Conservation (phyloP, 768 basidiomycete species). For the Trametes maxima region DNA sequence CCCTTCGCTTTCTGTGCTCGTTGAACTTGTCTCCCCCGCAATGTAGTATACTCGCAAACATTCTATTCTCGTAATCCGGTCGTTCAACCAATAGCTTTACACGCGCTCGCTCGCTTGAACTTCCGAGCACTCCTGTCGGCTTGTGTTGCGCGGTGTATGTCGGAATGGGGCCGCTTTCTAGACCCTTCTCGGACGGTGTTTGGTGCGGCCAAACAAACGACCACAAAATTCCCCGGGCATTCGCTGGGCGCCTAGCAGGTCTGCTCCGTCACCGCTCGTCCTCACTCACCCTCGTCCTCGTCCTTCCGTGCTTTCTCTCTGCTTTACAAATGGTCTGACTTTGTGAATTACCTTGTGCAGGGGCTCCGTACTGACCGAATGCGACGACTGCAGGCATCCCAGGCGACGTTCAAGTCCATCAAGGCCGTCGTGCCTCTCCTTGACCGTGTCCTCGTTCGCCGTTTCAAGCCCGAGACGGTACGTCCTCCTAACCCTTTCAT, state of each 20-base stretch:
- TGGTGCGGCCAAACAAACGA: conserved; percentile 23
- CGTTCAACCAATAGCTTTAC: too few species aligned
- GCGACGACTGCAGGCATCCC: conserved; percentile 59
- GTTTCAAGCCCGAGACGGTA: conserved; percentile 96
- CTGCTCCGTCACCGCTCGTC: conserved; percentile 10
- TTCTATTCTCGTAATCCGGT: not conserved
- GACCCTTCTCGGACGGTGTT: conserved; percentile 23
- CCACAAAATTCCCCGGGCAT: conserved; percentile 9
- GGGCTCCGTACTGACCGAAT: not conserved
- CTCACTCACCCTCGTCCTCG: not conserved
- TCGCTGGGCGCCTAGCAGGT: conserved; percentile 13
- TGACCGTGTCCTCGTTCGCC: conserved; percentile 96
- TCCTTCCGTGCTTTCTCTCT: not conserved
- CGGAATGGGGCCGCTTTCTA: not conserved
- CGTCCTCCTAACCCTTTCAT: conserved; percentile 29
- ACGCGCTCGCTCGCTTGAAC: too few species aligned
- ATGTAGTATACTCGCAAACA: conserved; percentile 8
- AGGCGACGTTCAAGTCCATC: conserved; percentile 96
- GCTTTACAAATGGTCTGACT: conserved; percentile 6
- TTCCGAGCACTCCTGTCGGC: too few species aligned
- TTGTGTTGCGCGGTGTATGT: not conserved
- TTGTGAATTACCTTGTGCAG: not conserved
- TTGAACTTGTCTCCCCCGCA: not conserved
- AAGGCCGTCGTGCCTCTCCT: conserved; percentile 86
- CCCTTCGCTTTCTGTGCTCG: not conserved